Evolutionary conservation across 106 monocot genomes (phyloP), one percentile per base, ranked within the genome.

Genomic region (Dioscorea zingiberensis): DNA sequence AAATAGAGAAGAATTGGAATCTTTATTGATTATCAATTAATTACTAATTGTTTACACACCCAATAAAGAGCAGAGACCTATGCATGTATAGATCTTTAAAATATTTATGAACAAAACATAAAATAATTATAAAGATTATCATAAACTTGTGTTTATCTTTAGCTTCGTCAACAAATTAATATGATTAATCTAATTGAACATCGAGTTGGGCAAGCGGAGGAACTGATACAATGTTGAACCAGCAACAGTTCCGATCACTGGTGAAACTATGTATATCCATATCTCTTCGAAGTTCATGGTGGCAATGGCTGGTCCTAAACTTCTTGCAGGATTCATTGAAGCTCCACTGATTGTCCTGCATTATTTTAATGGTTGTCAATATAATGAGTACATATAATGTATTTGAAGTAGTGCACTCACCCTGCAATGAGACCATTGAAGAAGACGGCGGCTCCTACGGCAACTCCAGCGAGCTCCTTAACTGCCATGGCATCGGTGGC

Each of bases 271-370:
- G 55, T 78, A 78, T 28, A 78, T 68, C 78, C 72, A 72, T 7
- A 78, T 47, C 54, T 72, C 68, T 4, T 25, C 17, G 48, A 68
- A 73, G 56, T 72, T 63, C 0, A 46, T 0, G 18, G 63, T 11
- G 15, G 15, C 64, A 25, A 69, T 55, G 9, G 78, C 78, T 8
- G 73, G 73, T 30, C 73, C 73, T 48, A 78, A 58, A 58, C 79
- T 74, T 27, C 79, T 58, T 48, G 79, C 79, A 21, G 73, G 79
- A 47, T 79, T 79, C 79, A 79, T 73, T 12, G 79, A 79, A 38
- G 73, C 73, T 16, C 79, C 79, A 21, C 55, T 79, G n/a, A 74
- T 17, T 51, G 64, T 73, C 47, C 79, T 79, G 58, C 38, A 38
- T 38, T 38, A 8, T 38, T 8, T 8, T 38, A 6, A 30, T 30